These are phyloP conservation scores for Boletus huronensis DNA, from an alignment of 768 basidiomycete genomes.

Conservation along the genomic window DNA sequence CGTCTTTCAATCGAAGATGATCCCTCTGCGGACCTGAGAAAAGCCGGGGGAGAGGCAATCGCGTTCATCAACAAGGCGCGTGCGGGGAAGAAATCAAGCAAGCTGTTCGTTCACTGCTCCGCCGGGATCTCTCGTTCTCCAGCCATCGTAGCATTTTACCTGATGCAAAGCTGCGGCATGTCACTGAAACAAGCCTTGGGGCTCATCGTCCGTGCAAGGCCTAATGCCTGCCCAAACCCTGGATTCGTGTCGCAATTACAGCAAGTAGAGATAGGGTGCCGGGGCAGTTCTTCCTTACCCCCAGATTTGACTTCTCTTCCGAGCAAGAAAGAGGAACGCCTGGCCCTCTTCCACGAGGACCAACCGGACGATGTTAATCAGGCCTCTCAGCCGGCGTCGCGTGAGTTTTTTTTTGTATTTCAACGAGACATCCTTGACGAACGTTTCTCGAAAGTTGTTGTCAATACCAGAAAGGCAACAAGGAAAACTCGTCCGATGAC, in stretches of 20 bases:
- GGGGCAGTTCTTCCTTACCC: background rate
- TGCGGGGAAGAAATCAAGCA: background rate
- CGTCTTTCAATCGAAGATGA: conserved; percentile 8
- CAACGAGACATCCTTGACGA: background rate
- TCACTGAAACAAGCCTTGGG: conserved; percentile 2
- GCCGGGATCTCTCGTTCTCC: conserved; percentile 15
- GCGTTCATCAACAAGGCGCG: conserved; percentile 4
- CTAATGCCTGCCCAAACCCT: conserved; percentile 3
- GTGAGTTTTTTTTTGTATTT: background rate
- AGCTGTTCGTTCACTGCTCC: conserved; percentile 7
- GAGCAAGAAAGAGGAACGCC: conserved; percentile 3
- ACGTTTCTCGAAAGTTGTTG: background rate
- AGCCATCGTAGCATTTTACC: conserved; percentile 1
- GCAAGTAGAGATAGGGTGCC: background rate
- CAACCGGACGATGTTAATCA: background rate
- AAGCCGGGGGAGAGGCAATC: background rate
- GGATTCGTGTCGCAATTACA: conserved; percentile 2
- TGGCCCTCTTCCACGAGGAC: conserved; percentile 7
- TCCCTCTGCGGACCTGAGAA: conserved; percentile 2
- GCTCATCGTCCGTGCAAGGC: background rate
- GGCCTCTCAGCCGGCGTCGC: background rate
- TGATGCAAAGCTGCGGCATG: conserved; percentile 1
- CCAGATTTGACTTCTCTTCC: background rate
- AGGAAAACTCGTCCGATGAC: background rate
- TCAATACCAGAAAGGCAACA: background rate